These are phyloP conservation scores for Delonix regia DNA, from an alignment of 306 rosid genomes.

Conservation along the genomic window DNA sequence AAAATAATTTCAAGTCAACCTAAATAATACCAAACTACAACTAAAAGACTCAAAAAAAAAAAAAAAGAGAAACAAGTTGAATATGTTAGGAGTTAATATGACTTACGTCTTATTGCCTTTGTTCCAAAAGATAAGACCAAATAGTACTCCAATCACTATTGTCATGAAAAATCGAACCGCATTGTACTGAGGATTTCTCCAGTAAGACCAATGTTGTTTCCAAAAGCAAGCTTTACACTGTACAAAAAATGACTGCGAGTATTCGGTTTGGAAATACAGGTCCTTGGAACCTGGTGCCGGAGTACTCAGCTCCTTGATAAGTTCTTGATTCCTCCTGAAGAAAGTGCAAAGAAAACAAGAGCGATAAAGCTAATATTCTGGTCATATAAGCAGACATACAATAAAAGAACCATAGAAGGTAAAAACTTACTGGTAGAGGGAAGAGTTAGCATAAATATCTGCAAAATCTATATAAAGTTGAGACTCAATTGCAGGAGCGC, in stretches of 20 bases:
- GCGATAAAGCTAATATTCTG: neutral
- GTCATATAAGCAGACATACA: neutral
- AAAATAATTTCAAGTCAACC: no score
- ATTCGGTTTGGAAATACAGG: slow-evolving; percentile 64
- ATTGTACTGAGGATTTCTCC: slow-evolving; percentile 65
- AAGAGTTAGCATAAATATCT: slow-evolving; percentile 54
- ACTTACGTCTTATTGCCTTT: slow-evolving; percentile 56
- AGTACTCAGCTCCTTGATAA: slow-evolving; percentile 47
- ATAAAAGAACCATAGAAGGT: neutral
- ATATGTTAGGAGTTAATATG: neutral
- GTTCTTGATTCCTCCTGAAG: slow-evolving; percentile 60
- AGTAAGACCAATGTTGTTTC: slow-evolving; percentile 70
- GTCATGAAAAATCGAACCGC: slow-evolving; percentile 60
- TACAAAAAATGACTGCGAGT: slow-evolving; percentile 55
- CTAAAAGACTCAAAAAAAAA: no score
- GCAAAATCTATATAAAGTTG: slow-evolving; percentile 64
- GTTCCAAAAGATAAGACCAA: slow-evolving; percentile 64
- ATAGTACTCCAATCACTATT: slow-evolving; percentile 42
- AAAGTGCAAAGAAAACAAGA: neutral
- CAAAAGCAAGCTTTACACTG: slow-evolving; percentile 66
- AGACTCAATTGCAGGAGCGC: slow-evolving; percentile 50
- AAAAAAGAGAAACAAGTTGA: neutral
- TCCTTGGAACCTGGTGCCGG: slow-evolving; percentile 59
- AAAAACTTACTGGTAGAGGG: slow-evolving; percentile 53
- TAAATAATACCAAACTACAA: no score